Percentiles rank a stretch among this genome's conserved stretches.
phyloP scores from a whole-genome alignment of 805 yeast genomes.

The Metschnikowia bowlesiae region DNA sequence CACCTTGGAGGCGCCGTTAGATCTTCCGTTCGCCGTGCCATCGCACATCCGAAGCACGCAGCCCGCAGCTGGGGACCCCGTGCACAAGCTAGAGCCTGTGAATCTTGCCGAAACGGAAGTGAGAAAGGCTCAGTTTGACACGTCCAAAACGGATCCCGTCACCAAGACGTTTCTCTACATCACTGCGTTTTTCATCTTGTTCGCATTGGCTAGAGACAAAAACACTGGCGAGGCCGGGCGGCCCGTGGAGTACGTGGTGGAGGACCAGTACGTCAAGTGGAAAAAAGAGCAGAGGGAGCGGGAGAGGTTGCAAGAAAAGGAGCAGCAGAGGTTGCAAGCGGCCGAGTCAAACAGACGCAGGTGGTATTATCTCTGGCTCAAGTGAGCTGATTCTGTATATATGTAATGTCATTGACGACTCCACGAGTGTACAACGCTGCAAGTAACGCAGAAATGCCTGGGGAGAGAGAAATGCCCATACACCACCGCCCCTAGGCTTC shows the following conservation, averaged over 20 bases:
- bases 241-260: conserved; percentile 36
- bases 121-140: conserved; percentile 44
- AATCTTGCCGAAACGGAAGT: conserved; percentile 39
- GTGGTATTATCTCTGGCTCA: conserved; percentile 54
- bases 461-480: neutral
- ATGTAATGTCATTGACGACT: neutral
- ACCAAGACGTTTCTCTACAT: conserved; percentile 51
- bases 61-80: conserved; percentile 24
- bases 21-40: conserved; percentile 53
- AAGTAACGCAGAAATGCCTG: neutral
- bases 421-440: neutral
- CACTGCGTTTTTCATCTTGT: conserved; percentile 42
- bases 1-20: conserved; percentile 47
- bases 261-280: conserved; percentile 33
- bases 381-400: conserved; percentile 16
- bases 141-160: conserved; percentile 51
- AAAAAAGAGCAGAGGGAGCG: conserved; percentile 14
- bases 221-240: conserved; percentile 41
- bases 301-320: conserved; percentile 6
- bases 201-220: conserved; percentile 57
- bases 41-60: conserved; percentile 22
- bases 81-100: conserved; percentile 35
- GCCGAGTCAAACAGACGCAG: conserved; percentile 19
- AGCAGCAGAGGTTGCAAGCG: conserved; percentile 16
- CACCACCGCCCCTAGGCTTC: neutral